Base-by-base conservation (phyloP, 495 filamentous ascomycete species). In the Physcia stellaris region DNA sequence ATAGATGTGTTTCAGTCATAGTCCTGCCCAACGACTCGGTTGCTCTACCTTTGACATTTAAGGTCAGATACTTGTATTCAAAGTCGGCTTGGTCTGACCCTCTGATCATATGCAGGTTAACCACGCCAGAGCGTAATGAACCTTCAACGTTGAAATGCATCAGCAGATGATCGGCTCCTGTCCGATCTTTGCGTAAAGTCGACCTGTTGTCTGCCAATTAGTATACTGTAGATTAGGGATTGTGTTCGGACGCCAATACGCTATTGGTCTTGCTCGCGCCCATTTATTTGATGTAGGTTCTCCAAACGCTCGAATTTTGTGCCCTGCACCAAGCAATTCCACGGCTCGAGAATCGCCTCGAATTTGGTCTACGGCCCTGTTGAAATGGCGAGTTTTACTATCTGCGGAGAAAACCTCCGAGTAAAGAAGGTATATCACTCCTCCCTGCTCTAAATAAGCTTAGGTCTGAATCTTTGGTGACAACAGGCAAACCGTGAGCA, bases 81-180 rank as follows among this genome's bases (percentile, higher is more conserved):
- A 75, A 90, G 13, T 88, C 79, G 26, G 53, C 49, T 44, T 76
- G 57, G 7, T 73, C 72, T 16, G 69, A 60, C 11, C 63, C 56
- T 55, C 78, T 86, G 28, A 75, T 68, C 61, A 95, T 73, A 53
- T 95, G 85, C 46, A 87, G 56, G 38, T 71, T 59, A 9, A 90
- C 87, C 10, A 77, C 61, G 6, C 90, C 90, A 15, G 67, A 67
- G 45, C 78, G 79, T 24, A 75, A 59, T 3, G 86, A 80, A 2
- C 90, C 90, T 61, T 88, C 80, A 28, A 62, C 84, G 55, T 94
- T 79, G 56, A 98, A 98, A 36, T 83, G 79, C 69, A 98, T 84
- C 32, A 68, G 64, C 44, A 95, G 48, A 60, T 95, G 86, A 47
- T 95, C 81, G 31, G 70, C 75, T 3, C 87, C 90, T 42, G 70